A percentile compares a stretch with the other conserved stretches of the same genome.
Evolutionary conservation across 106 monocot genomes (phyloP).

Genomic region (Dioscorea zingiberensis): DNA sequence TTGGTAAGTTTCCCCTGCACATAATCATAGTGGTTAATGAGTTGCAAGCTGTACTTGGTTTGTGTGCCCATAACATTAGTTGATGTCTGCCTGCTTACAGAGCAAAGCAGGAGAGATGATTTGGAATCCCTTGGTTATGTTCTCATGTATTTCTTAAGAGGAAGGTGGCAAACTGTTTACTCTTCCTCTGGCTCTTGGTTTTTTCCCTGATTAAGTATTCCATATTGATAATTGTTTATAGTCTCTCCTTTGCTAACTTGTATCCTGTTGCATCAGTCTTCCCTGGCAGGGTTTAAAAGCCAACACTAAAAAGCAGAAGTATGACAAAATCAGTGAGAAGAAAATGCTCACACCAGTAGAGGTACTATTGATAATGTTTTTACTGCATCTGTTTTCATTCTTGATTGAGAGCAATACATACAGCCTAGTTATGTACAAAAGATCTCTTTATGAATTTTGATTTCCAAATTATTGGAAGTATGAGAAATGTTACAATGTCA

Average conservation of each 20-base stretch:
- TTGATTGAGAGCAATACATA: too few relatives aligned
- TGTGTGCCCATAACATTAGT: not conserved
- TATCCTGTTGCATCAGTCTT: constrained; percentile 35
- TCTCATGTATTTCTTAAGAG: constrained; percentile 41
- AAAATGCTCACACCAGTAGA: constrained; percentile 89
- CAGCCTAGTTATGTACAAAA: not conserved
- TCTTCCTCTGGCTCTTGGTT: not conserved
- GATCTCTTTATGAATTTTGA: too few relatives aligned
- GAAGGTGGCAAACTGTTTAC: constrained; percentile 3
- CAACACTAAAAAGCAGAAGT: constrained; percentile 91
- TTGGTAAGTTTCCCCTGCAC: constrained; percentile 16
- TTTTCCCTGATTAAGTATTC: not conserved
- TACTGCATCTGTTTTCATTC: too few relatives aligned
- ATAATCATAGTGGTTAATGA: not conserved
- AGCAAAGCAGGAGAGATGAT: constrained; percentile 67
- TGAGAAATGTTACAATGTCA: not conserved
- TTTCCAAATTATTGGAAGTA: too few relatives aligned
- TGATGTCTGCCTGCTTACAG: constrained; percentile 22
- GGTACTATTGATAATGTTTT: constrained; percentile 21
- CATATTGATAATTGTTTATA: not conserved
- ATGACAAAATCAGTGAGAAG: constrained; percentile 95
- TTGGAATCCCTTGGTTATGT: constrained; percentile 66
- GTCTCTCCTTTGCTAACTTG: constrained; percentile 6
- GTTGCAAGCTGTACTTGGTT: not conserved
- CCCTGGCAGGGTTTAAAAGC: constrained; percentile 99